These are phyloP conservation scores for Hammondia hammondi DNA, from an alignment of 169 alveolate genomes.

Conservation along the genomic window DNA sequence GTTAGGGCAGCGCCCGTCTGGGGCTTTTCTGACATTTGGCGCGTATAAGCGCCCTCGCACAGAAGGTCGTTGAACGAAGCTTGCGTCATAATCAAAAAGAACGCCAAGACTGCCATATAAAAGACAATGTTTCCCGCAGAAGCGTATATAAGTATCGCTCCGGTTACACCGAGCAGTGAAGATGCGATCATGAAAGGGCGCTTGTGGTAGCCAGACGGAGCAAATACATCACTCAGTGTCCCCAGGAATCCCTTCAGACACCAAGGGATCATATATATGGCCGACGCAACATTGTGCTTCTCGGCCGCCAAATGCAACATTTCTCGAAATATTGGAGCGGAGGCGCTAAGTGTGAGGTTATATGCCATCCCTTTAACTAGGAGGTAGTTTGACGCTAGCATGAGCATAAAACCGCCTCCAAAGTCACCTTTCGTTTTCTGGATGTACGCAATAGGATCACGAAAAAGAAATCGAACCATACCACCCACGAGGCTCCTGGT, in stretches of 20 bases:
- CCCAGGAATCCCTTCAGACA: constrained; percentile 67
- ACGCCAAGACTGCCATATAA: constrained; percentile 52
- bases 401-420: constrained; percentile 38
- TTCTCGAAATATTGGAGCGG: constrained; percentile 66
- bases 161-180: constrained; percentile 58
- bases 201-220: constrained; percentile 67
- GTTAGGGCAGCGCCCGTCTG: constrained; percentile 63
- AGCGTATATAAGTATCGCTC: constrained; percentile 39
- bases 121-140: constrained; percentile 44
- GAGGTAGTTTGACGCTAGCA: constrained; percentile 57
- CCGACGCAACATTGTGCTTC: constrained; percentile 65
- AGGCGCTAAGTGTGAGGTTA: constrained; percentile 52
- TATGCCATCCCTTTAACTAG: constrained; percentile 61
- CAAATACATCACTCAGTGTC: constrained; percentile 60
- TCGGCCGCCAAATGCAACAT: constrained; percentile 63
- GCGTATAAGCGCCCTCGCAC: constrained; percentile 67
- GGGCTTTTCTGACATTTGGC: constrained; percentile 67
- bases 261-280: constrained; percentile 70
- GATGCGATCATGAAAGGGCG: constrained; percentile 62
- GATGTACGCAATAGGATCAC: constrained; percentile 2
- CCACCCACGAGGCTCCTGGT: neutral
- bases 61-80: constrained; percentile 65
- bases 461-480: neutral
- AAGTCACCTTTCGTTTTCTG: constrained; percentile 14
- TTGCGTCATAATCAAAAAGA: constrained; percentile 58